Evolutionary conservation across 331 rosid genomes (phyloP), one percentile per base, ranked within the genome.

Genomic region (Phaseolus coccineus): DNA sequence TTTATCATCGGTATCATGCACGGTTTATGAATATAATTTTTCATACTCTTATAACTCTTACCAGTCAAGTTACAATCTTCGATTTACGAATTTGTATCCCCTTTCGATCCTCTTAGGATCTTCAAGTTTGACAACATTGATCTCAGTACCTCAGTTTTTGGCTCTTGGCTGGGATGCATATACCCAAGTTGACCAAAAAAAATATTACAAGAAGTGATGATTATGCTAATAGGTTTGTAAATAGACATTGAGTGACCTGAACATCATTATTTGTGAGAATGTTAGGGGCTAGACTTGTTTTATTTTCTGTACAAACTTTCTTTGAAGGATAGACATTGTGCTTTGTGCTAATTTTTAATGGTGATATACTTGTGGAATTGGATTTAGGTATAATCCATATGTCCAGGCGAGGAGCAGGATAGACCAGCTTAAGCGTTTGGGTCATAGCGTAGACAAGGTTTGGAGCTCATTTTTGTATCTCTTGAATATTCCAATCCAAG

Each of bases 361-460:
- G 27, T 56, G 22, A 30, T 82, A 46, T 40, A 4, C 10, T 28
- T 82, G 64, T 64, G 57, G 22, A 65, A 15, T 55, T 85, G 87
- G 82, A 58, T 83, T 53, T 80, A 96, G 99, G 93, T 96, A 96
- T 87, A 96, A 96, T 84, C 98, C 99, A 0, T 91, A 96, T 89
- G 98, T 91, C 70, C 98, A 93, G 89, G 96, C 98, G 31, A 89
- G 98, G 81, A 71, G 99, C 82, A 91, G 98, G 91, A 90, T 96
- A 63, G 99, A 93, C 84, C 99, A 96, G 86, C 87, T 96, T 85
- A 96, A 96, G 94, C 96, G 99, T 71, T 82, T 96, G 87, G 99
- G 99, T 81, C 99, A 96, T 81, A 96, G 96, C 71, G 98, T 93
- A 7, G 99, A 96, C 76, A 93, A 96, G 99, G 98, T 96, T 63